Base-by-base conservation (phyloP, 345 rosid genomes). In the Hypericum androsaemum region DNA sequence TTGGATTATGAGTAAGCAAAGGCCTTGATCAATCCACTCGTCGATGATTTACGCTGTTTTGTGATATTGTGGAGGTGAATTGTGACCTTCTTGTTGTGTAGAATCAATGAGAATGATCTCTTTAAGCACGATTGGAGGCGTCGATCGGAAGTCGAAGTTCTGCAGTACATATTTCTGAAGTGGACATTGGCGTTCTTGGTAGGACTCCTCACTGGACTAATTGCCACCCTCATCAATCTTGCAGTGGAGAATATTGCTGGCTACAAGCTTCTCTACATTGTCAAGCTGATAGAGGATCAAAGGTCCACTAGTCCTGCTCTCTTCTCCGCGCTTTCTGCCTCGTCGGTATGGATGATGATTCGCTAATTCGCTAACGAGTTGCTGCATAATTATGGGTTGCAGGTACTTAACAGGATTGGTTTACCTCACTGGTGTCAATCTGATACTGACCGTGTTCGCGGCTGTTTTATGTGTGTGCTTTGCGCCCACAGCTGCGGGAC, bases 71-170 rank as follows among this genome's bases (percentile, higher is more conserved):
- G 32, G 37, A 15, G 38, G 12, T 35, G 3, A 9, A 37, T 10
- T 13, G 9, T 50, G 28, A 28, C 40, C 37, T 8, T 46, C 22
- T 5, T 9, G 16, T n/a, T 14, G 53, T 67, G 66, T 79, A 89
- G 97, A 74, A 86, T 86, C 62, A 86, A 86, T 64, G 97, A 89
- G 62, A 89, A 84, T 47, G 97, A 83, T 71, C 53, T 89, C 60
- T 89, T 89, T 75, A 89, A 86, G 71, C 95, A 89, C 60, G 97
- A 89, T 46, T 86, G 97, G 97, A 82, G 97, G 68, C 80, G 83
- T 62, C 75, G 97, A 83, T 81, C 94, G 65, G 77, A 66, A 66
- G 67, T 57, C 44, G 94, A 89, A 67, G 88, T 89, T 16, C 58
- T 89, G 69, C 97, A 80, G 60, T 89, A 89, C 58, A 59, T 89